phyloP scores from a whole-genome alignment of 495 filamentous ascomycete species.

The Annulohypoxylon stygium region DNA sequence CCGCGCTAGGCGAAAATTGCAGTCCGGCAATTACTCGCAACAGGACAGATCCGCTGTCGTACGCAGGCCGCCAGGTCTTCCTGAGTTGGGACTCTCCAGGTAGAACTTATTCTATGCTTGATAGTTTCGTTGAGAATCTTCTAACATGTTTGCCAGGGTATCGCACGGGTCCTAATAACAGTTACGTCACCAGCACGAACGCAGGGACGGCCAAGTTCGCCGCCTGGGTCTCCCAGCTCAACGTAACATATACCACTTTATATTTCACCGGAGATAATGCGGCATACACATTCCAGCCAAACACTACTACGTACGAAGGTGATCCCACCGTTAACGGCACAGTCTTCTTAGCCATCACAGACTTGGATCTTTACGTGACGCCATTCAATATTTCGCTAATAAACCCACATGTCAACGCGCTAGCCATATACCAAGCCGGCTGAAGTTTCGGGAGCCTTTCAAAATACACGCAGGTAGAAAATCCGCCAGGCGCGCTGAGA shows the following conservation, averaged over 20 bases:
- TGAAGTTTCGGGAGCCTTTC: constrained; percentile 55
- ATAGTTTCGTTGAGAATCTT: background rate
- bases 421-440: constrained; percentile 84
- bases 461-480: background rate
- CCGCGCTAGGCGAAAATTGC: constrained; percentile 64
- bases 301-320: constrained; percentile 69
- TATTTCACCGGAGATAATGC: constrained; percentile 64
- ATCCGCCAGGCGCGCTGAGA: background rate
- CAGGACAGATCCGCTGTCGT: constrained; percentile 75
- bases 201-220: constrained; percentile 75
- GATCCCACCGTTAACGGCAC: constrained; percentile 83
- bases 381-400: constrained; percentile 81
- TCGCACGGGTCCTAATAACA: constrained; percentile 82
- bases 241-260: constrained; percentile 83
- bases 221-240: constrained; percentile 85
- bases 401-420: constrained; percentile 81
- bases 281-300: constrained; percentile 79
- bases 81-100: constrained; percentile 79
- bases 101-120: background rate
- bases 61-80: constrained; percentile 78
- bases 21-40: constrained; percentile 74
- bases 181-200: constrained; percentile 74
- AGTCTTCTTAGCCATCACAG: constrained; percentile 82
- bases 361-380: constrained; percentile 74
- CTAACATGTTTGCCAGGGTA: constrained; percentile 51